Conservation (phyloP, 225 moss, liverwort and hornwort species). For the Straminergon stramineum region DNA sequence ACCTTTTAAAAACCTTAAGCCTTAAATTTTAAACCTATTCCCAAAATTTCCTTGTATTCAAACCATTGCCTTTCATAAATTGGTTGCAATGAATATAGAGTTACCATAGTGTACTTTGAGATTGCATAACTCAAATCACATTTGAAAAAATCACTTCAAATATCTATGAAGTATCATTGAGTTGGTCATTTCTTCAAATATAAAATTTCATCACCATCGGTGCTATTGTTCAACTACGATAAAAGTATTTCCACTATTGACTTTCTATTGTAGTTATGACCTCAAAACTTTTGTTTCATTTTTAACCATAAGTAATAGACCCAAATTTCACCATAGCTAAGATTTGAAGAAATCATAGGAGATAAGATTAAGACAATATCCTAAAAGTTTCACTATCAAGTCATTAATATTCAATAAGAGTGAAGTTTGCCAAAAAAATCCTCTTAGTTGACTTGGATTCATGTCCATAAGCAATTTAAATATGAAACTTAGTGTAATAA, state of each 20-base stretch:
- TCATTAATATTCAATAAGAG: not conserved
- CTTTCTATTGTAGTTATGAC: not conserved
- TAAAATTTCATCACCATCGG: not conserved
- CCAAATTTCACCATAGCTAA: not conserved
- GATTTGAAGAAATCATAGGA: not conserved
- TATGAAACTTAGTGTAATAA: not conserved
- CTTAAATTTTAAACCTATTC: not conserved
- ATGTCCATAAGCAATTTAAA: not conserved
- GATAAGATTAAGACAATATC: not conserved
- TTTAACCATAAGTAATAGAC: not conserved
- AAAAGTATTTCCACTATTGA: rapidly evolving
- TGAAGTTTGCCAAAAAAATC: not conserved
- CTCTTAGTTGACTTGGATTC: not conserved
- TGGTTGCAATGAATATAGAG: not conserved
- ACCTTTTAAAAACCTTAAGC: rapidly evolving
- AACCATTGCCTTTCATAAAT: not conserved
- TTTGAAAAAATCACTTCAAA: not conserved
- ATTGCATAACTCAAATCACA: not conserved
- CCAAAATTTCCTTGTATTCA: not conserved
- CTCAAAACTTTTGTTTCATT: not conserved
- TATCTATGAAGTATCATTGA: not conserved
- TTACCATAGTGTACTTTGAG: not conserved
- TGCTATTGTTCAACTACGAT: not conserved
- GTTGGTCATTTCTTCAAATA: not conserved
- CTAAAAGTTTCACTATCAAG: not conserved